These are phyloP conservation scores for Cronartium quercuum DNA, from an alignment of 1,284 basidiomycete genomes.

Conservation along the genomic window DNA sequence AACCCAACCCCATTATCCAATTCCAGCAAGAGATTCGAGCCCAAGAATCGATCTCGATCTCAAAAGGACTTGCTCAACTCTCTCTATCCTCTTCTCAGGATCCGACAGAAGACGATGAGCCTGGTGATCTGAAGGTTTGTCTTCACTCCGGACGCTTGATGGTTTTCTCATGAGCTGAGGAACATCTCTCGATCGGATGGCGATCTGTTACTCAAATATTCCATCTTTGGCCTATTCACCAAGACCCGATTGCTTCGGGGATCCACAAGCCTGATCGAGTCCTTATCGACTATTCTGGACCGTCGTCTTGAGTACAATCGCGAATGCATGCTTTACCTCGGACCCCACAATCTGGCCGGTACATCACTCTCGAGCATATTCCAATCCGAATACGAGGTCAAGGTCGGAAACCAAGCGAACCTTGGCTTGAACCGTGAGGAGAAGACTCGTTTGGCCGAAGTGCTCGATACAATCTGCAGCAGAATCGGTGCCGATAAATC, in stretches of 20 bases:
- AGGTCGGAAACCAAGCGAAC: neutral
- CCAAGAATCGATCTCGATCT: neutral
- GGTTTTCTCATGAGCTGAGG: too few relatives aligned
- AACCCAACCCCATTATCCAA: neutral
- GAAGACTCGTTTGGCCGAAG: constrained; percentile 14
- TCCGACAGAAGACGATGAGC: neutral
- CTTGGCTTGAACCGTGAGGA: neutral
- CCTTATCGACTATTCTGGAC: neutral
- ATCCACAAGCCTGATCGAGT: constrained; percentile 6
- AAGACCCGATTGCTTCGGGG: constrained; percentile 14
- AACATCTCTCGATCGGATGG: too few relatives aligned
- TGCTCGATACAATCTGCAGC: constrained; percentile 1
- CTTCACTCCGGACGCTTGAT: too few relatives aligned
- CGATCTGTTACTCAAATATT: too few relatives aligned
- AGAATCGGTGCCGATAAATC: constrained; percentile 11
- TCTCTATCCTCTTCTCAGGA: neutral
- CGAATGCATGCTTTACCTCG: constrained; percentile 26
- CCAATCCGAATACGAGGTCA: constrained; percentile 20
- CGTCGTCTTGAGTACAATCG: constrained; percentile 10
- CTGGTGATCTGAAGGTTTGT: neutral
- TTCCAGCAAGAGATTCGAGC: constrained; percentile 5
- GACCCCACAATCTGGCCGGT: constrained; percentile 20
- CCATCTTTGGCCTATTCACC: neutral
- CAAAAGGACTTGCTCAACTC: neutral
- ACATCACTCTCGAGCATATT: constrained; percentile 9